A percentile compares a stretch with the other conserved stretches of the same genome.
These are phyloP conservation scores for Calonectria naviculata DNA, from an alignment of 2,329 filamentous ascomycete genomes.

Conservation along the genomic window DNA sequence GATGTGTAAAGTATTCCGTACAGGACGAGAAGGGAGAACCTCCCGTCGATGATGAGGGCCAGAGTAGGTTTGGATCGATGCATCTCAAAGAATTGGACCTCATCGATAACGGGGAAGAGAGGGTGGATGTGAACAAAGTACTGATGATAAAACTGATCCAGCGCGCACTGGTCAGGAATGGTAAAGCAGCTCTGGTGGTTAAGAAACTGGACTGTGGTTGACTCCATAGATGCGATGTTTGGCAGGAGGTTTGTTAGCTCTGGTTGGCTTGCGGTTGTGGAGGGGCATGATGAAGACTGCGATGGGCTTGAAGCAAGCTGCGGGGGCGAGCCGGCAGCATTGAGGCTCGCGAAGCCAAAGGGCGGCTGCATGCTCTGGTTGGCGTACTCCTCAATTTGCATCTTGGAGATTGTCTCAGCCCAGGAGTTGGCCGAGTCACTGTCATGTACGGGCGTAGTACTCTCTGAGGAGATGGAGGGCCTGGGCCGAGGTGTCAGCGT, in stretches of 20 bases:
- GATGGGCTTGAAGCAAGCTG: neutral
- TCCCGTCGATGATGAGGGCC: conserved; percentile 6
- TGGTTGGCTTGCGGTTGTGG: neutral
- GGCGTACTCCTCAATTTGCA: neutral
- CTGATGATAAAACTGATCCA: conserved; percentile 4
- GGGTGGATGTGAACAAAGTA: conserved; percentile 18
- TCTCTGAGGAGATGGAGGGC: neutral
- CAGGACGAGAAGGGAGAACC: conserved; percentile 9
- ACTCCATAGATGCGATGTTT: conserved; percentile 6
- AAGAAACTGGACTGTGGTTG: neutral
- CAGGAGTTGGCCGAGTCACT: neutral
- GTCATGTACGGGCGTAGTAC: neutral
- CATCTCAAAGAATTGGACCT: conserved; percentile 13
- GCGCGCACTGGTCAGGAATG: neutral
- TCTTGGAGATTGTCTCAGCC: neutral
- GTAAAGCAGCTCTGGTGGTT: conserved; percentile 16
- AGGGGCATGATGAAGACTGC: neutral
- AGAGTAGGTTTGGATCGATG: conserved; percentile 2
- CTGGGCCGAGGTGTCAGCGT: neutral
- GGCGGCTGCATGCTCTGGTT: conserved; percentile 1
- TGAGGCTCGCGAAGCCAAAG: neutral
- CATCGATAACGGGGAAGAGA: conserved; percentile 10
- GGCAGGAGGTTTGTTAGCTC: neutral
- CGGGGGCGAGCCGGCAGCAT: neutral
- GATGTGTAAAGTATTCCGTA: conserved; percentile 20